These are phyloP conservation scores for Pseudocercospora macadamiae DNA, from an alignment of 2,329 filamentous ascomycete genomes.

Conservation along the genomic window DNA sequence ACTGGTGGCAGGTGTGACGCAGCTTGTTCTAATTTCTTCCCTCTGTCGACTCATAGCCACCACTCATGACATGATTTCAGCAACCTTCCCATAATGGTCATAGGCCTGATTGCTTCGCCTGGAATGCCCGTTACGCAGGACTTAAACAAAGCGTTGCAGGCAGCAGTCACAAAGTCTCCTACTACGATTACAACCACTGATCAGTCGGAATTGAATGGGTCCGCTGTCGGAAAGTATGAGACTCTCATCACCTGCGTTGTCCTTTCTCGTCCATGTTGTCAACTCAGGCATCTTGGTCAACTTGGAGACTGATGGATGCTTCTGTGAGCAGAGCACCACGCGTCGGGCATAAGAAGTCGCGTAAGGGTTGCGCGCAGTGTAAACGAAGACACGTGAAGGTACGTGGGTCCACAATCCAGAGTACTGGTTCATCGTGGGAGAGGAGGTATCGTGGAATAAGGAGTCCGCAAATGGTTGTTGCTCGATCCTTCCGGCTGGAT, in stretches of 20 bases:
- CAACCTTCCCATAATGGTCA: background rate
- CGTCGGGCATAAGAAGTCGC: constrained; percentile 35
- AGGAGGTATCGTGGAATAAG: background rate
- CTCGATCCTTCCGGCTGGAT: background rate
- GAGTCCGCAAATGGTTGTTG: background rate
- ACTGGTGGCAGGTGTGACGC: constrained; percentile 4
- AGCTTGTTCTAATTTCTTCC: constrained; percentile 2
- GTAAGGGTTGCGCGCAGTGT: constrained; percentile 38
- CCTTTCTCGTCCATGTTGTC: background rate
- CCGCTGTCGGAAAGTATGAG: constrained; percentile 5
- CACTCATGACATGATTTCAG: constrained; percentile 5
- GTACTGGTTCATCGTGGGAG: background rate
- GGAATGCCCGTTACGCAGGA: constrained; percentile 9
- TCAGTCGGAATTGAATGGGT: constrained; percentile 4
- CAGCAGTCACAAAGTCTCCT: constrained; percentile 7
- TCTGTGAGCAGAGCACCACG: constrained; percentile 33
- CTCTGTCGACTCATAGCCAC: constrained; percentile 5
- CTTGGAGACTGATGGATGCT: constrained; percentile 16
- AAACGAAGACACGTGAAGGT: constrained; percentile 39
- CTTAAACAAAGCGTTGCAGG: constrained; percentile 2
- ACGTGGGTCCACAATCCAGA: constrained; percentile 9
- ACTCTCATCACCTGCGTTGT: background rate
- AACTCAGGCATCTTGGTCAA: constrained; percentile 7
- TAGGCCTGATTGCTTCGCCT: constrained; percentile 8
- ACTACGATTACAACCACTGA: background rate